phyloP scores from a whole-genome alignment of 257 asterid genomes.

The Lycium barbarum region DNA sequence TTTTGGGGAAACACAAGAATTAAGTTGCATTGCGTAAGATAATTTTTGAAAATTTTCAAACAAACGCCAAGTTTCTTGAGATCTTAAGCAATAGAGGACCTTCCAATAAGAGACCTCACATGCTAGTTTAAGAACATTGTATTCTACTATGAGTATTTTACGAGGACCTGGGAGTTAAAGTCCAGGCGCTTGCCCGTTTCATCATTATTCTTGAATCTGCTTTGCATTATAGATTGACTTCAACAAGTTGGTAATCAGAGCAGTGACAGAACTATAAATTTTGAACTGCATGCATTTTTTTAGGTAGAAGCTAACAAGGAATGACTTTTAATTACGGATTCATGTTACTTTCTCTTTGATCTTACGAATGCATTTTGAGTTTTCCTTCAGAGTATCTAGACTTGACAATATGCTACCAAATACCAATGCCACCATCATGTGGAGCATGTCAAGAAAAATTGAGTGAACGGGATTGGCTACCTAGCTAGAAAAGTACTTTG shows the following conservation, averaged over 20 bases:
- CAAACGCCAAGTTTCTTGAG: not conserved
- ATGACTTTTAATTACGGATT: not conserved
- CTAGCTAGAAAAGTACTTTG: not conserved
- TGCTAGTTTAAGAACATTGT: not conserved
- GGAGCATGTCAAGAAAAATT: not conserved
- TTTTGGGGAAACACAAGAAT: not conserved
- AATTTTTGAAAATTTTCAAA: not conserved
- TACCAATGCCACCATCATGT: not conserved
- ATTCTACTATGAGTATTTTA: constrained; percentile 13
- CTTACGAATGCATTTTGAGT: constrained; percentile 9
- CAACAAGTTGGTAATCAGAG: constrained; percentile 14
- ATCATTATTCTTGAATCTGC: constrained; percentile 31
- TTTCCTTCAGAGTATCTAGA: not conserved
- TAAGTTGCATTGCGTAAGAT: too few relatives aligned
- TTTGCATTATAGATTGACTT: constrained; percentile 36
- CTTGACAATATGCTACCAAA: not conserved
- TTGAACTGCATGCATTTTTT: not conserved
- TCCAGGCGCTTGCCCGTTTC: not conserved
- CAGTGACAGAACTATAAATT: not conserved
- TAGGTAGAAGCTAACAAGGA: not conserved
- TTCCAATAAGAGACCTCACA: not conserved
- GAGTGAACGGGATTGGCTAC: not conserved
- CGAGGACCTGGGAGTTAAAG: not conserved
- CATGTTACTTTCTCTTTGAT: not conserved
- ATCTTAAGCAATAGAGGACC: not conserved